phyloP scores from a whole-genome alignment of 148 eudicot species.

The Pouteria glomerata region DNA sequence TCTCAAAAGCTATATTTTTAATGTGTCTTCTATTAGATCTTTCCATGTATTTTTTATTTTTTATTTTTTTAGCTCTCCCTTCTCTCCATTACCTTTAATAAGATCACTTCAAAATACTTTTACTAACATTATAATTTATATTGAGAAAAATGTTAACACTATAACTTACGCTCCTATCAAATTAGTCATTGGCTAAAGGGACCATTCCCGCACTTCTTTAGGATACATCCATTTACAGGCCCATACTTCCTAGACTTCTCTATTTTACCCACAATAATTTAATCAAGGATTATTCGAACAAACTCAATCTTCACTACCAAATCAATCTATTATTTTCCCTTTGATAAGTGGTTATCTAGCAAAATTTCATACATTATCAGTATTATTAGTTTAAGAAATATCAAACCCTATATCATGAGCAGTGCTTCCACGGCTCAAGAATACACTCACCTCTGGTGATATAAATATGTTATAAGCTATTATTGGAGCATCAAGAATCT shows the following conservation, averaged over 20 bases:
- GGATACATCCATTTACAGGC: neutral
- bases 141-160: too few species aligned
- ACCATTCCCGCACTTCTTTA: too few species aligned
- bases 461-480: neutral
- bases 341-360: neutral
- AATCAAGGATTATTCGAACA: neutral
- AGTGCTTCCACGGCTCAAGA: neutral
- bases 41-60: too few species aligned
- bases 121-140: neutral
- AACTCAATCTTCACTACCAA: too few species aligned
- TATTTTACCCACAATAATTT: neutral
- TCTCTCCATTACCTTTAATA: neutral
- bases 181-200: too few species aligned
- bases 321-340: neutral
- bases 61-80: neutral
- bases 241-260: neutral
- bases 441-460: neutral
- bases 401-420: neutral
- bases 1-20: neutral
- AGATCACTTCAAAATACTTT: neutral
- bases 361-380: too few species aligned
- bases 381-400: too few species aligned
- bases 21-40: neutral
- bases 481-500: neutral
- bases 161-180: too few species aligned